Evolutionary conservation across 2,329 filamentous ascomycete genomes (phyloP).

Genomic region (Scedosporium boydii): DNA sequence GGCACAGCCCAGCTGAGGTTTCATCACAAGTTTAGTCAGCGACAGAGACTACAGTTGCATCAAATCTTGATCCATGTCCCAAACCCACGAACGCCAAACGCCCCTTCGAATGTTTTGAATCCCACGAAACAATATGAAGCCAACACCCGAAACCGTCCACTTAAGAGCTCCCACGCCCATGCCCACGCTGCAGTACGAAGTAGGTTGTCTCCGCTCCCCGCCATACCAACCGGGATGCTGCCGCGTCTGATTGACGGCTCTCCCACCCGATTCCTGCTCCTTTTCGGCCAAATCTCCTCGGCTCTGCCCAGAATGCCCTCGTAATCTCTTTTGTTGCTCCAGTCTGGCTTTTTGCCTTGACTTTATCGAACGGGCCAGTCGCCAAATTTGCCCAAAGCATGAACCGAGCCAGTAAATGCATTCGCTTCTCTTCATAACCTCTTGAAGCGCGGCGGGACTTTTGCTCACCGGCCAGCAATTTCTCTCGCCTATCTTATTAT

Average conservation of each 20-base stretch:
- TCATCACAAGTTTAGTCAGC: no score
- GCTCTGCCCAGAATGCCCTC: not conserved
- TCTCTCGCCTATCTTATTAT: no score
- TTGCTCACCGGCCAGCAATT: no score
- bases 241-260: not conserved
- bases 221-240: not conserved
- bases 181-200: not conserved
- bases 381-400: not conserved
- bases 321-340: not conserved
- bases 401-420: not conserved
- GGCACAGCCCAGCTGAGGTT: no score
- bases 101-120: not conserved
- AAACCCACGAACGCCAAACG: not conserved
- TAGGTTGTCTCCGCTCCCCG: not conserved
- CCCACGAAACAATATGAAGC: not conserved
- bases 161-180: not conserved
- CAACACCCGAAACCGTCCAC: not conserved
- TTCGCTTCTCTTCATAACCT: no score
- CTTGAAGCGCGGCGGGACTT: no score
- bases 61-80: no score
- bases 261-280: not conserved
- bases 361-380: not conserved
- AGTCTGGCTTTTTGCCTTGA: not conserved
- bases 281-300: conserved; percentile 6
- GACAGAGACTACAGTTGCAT: no score